These are phyloP conservation scores for Hypholoma sublateritium DNA, from an alignment of 768 basidiomycete species.

Conservation along the genomic window DNA sequence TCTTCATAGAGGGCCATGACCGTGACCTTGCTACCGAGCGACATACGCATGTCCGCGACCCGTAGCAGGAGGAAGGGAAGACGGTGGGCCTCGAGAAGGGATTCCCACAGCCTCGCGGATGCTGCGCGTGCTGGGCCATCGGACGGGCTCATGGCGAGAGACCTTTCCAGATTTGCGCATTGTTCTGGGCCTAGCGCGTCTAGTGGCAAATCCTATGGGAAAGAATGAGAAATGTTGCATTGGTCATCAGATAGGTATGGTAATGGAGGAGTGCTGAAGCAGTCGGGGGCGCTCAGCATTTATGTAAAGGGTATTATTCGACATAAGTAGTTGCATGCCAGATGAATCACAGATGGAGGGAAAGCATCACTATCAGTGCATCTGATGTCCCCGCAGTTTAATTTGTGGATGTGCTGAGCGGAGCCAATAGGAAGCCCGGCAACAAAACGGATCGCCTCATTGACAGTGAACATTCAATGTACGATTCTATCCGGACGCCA, in stretches of 20 bases:
- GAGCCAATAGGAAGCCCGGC: too few species aligned
- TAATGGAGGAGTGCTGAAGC: not conserved
- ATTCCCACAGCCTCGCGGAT: constrained; percentile 13
- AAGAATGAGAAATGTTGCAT: not conserved
- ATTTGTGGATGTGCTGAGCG: too few species aligned
- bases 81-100: not conserved
- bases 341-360: too few species aligned
- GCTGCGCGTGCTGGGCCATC: constrained; percentile 6
- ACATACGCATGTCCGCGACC: not conserved
- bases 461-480: too few species aligned
- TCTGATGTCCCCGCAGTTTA: too few species aligned
- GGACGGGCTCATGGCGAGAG: constrained; percentile 5
- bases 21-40: not conserved
- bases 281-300: not conserved
- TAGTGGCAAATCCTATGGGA: not conserved
- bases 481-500: too few species aligned
- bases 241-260: not conserved
- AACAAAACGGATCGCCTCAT: too few species aligned
- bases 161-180: not conserved
- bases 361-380: too few species aligned
- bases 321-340: too few species aligned
- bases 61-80: not conserved
- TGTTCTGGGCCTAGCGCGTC: not conserved
- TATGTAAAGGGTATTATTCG: too few species aligned
- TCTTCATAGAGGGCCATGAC: not conserved